Base-by-base conservation (phyloP, 1,139 yeast genomes). In the Magnusiomyces fungicola region DNA sequence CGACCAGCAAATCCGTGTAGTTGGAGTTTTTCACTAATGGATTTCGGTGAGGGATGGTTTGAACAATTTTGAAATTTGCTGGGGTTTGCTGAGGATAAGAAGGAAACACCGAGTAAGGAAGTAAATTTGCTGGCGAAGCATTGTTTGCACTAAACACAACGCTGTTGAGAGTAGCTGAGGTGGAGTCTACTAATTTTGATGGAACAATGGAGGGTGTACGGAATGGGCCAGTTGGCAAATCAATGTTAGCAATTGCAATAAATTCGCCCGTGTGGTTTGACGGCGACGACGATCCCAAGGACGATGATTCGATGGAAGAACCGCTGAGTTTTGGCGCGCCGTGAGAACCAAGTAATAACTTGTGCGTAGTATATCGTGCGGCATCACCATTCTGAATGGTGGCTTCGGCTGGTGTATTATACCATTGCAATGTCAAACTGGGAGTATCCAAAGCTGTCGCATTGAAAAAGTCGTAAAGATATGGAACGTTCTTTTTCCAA, bases 401-500 rank as follows among this genome's bases (percentile, higher is more conserved):
- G 14, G 43, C 16, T 21, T 39, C 32, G 23, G 29, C 32, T 16
- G 43, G 32, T 21, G 22, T 39, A 32, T 29, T 21, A 54, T 69
- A 64, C 72, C 72, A 69, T 54, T 69, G 65, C 18, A 51, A 72
- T 63, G 63, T 63, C 45, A 67, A 53, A 1, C 71, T 59, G 9
- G 90, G 87, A 68, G 75, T 74, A 41, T 79, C 78, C 46, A 79
- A 68, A n/a, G 88, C 81, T 56, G 77, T 73, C 36, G 94, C 76
- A 58, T 86, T 78, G 57, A 86, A 76, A 56, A 86, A 73, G 66
- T 87, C 88, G 68, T 90, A 90, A 47, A 90, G 71, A 57, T 89
- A 75, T 14, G 97, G 97, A 9, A 88, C 86, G 2, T 95, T 81
- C 63, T 89, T 89, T 65, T 89, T 90, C 97, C 97, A 90, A 25